phyloP scores from a whole-genome alignment of 441 rosid genomes.

The Gossypium laxum region DNA sequence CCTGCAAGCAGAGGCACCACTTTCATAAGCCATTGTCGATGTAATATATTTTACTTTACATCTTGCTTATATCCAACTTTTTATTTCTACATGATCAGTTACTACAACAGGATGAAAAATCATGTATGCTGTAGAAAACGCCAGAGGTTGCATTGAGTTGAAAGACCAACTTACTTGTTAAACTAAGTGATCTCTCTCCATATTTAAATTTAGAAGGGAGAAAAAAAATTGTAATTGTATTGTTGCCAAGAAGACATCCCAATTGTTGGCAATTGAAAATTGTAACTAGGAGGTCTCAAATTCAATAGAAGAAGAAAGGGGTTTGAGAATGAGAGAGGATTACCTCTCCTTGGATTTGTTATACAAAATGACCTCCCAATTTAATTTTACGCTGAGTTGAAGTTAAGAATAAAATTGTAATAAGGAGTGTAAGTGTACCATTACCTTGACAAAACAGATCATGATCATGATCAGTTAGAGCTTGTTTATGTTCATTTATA shows the following conservation, averaged over 20 bases:
- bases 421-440: background rate
- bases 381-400: background rate
- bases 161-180: background rate
- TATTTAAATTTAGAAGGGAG: background rate
- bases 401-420: background rate
- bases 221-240: background rate
- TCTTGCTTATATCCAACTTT: background rate
- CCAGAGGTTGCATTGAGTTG: background rate
- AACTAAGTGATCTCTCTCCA: background rate
- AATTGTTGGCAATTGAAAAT: background rate
- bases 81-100: background rate
- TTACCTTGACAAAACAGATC: background rate
- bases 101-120: background rate
- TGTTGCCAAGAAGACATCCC: background rate
- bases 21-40: conserved; percentile 14
- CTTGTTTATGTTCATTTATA: background rate
- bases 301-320: background rate
- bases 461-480: background rate
- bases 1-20: conserved; percentile 40
- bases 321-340: background rate
- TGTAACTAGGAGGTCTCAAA: background rate
- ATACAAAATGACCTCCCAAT: background rate
- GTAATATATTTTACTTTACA: background rate
- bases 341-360: background rate
- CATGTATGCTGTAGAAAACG: background rate